Conservation (phyloP, 1,284 basidiomycete genomes). For the Ustilago trichophora region DNA sequence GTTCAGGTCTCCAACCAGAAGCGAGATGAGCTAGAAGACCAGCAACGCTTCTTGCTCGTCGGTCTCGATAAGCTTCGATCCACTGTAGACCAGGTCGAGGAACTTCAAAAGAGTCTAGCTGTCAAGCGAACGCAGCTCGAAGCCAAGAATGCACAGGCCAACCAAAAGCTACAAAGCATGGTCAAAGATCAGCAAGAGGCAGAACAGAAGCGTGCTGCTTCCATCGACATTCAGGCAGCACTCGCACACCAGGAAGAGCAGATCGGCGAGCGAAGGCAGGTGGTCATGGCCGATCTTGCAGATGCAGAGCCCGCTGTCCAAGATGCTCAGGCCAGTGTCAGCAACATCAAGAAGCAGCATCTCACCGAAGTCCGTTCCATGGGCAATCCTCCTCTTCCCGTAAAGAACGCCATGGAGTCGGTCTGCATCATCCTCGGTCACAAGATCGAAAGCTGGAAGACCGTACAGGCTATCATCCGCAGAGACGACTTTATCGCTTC, state of each 20-base stretch:
- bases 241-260: constrained; percentile 88
- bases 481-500: constrained; percentile 96
- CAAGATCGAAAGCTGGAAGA: constrained; percentile 95
- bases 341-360: constrained; percentile 96
- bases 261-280: constrained; percentile 84
- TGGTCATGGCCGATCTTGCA: constrained; percentile 94
- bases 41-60: constrained; percentile 97
- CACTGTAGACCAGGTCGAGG: constrained; percentile 80
- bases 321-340: constrained; percentile 93
- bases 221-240: constrained; percentile 92
- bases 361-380: constrained; percentile 97
- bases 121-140: constrained; percentile 91
- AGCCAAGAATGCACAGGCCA: constrained; percentile 92
- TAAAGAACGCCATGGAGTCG: constrained; percentile 98
- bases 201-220: constrained; percentile 95
- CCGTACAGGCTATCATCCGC: constrained; percentile 94
- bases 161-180: constrained; percentile 97
- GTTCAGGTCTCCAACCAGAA: constrained; percentile 96
- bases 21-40: constrained; percentile 97
- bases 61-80: constrained; percentile 96
- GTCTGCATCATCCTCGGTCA: constrained; percentile 97
- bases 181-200: constrained; percentile 98
- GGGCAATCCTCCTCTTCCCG: constrained; percentile 97
- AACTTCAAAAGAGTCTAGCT: constrained; percentile 92
- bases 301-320: constrained; percentile 97